phyloP scores from a whole-genome alignment of 805 yeast genomes.

The Saccharomycopsis sp. region DNA sequence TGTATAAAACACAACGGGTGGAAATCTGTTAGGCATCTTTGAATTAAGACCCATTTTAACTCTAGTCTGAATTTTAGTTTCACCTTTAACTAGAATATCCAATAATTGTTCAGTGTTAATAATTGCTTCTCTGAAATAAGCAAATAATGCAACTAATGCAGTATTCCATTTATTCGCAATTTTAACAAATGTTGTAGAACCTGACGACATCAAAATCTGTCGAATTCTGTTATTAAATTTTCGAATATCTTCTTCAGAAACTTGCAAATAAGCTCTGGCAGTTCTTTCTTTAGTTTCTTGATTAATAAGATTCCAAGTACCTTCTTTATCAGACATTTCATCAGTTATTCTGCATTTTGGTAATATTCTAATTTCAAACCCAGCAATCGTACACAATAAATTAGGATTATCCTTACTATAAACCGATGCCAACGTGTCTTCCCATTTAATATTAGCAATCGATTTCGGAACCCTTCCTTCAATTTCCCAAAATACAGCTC shows the following conservation, averaged over 20 bases:
- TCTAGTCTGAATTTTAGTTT: conserved; percentile 87
- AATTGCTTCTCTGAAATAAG: conserved; percentile 91
- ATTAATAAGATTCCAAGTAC: conserved; percentile 84
- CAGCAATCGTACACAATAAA: conserved; percentile 82
- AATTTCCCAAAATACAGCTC: conserved; percentile 90
- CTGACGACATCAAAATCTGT: conserved; percentile 90
- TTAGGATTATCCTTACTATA: conserved; percentile 90
- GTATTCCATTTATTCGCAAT: conserved; percentile 96
- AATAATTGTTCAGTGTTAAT: conserved; percentile 72
- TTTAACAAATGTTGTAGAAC: conserved; percentile 91
- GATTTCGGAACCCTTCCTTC: conserved; percentile 73
- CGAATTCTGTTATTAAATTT: conserved; percentile 77
- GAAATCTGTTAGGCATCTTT: conserved; percentile 97
- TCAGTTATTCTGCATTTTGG: conserved; percentile 63
- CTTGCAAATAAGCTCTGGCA: conserved; percentile 81
- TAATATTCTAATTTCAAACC: conserved; percentile 84
- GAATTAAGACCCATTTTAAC: conserved; percentile 94
- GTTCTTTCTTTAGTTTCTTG: conserved; percentile 73
- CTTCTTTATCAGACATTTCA: conserved; percentile 54
- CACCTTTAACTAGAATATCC: conserved; percentile 81
- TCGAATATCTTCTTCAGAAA: conserved; percentile 71
- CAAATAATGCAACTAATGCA: conserved; percentile 73
- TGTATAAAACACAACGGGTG: conserved; percentile 97
- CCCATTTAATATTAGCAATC: conserved; percentile 67
- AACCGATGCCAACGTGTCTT: conserved; percentile 73